phyloP scores from a whole-genome alignment of 805 yeast genomes.

The Yamadazyma sp. region DNA sequence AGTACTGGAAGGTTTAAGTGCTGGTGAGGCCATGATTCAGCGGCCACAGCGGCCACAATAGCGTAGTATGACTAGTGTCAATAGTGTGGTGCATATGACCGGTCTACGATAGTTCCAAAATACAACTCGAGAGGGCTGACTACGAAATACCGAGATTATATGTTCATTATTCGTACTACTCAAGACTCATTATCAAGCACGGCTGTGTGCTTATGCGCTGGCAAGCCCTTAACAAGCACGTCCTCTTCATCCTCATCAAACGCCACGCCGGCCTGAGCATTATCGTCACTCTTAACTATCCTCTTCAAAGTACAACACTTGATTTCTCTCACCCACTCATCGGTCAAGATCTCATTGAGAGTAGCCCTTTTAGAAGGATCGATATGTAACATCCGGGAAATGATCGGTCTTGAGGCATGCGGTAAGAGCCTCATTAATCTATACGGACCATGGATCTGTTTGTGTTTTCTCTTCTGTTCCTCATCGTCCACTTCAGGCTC shows the following conservation, averaged over 20 bases:
- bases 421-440: conserved; percentile 78
- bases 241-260: conserved; percentile 41
- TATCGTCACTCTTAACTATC: conserved; percentile 19
- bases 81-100: no score
- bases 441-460: conserved; percentile 79
- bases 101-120: no score
- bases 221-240: conserved; percentile 34
- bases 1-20: no score
- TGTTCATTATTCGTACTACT: conserved; percentile 5
- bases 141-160: neutral
- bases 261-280: conserved; percentile 21
- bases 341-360: conserved; percentile 61
- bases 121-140: no score
- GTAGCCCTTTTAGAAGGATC: conserved; percentile 66
- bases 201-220: conserved; percentile 42
- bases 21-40: no score
- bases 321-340: conserved; percentile 70
- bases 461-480: conserved; percentile 38
- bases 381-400: conserved; percentile 62
- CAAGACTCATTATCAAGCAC: conserved; percentile 21
- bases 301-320: conserved; percentile 54
- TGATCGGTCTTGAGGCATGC: conserved; percentile 77
- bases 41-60: no score
- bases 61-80: no score
- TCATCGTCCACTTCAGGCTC: conserved; percentile 12